A percentile compares a stretch with the other conserved stretches of the same genome.
These are phyloP conservation scores for Pochonia chlamydosporia DNA, from an alignment of 2,329 filamentous ascomycete genomes.

Conservation along the genomic window DNA sequence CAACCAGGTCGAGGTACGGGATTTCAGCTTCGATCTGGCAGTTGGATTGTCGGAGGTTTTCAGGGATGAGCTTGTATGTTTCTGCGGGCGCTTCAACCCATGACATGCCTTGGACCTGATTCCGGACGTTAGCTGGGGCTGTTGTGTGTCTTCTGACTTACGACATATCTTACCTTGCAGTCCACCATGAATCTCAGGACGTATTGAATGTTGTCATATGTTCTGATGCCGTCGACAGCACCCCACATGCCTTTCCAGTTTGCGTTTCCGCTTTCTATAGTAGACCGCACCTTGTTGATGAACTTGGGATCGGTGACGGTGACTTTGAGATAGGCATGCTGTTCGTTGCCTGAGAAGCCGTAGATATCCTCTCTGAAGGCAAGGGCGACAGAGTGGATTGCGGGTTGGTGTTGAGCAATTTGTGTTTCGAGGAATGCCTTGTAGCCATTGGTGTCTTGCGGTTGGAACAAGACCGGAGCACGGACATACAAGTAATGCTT, in stretches of 20 bases:
- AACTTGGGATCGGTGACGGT: slow-evolving; percentile 84
- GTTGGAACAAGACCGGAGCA: slow-evolving; percentile 75
- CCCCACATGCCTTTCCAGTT: slow-evolving; percentile 89
- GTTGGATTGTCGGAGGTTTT: slow-evolving; percentile 71
- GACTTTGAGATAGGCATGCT: slow-evolving; percentile 89
- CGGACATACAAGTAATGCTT: slow-evolving; percentile 93
- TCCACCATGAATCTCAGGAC: slow-evolving; percentile 97
- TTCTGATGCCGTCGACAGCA: slow-evolving; percentile 66
- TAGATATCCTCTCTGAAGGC: slow-evolving; percentile 86
- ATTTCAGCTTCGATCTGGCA: slow-evolving; percentile 94
- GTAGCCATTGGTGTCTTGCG: slow-evolving; percentile 71
- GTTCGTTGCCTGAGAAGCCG: slow-evolving; percentile 87
- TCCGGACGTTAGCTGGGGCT: slow-evolving; percentile 12
- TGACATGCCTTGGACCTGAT: slow-evolving; percentile 83
- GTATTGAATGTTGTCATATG: slow-evolving; percentile 95
- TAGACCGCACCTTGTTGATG: slow-evolving; percentile 68
- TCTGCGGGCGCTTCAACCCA: slow-evolving; percentile 83
- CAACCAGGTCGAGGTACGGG: slow-evolving; percentile 75
- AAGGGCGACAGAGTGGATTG: slow-evolving; percentile 76
- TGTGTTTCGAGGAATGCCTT: slow-evolving; percentile 75
- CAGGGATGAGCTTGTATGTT: slow-evolving; percentile 65
- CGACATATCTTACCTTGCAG: slow-evolving; percentile 56
- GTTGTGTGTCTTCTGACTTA: not conserved
- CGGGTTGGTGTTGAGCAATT: slow-evolving; percentile 65
- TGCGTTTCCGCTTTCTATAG: slow-evolving; percentile 68